Percentiles rank a stretch among this genome's conserved stretches.
Conservation (phyloP, 441 rosid genomes). For the Hura crepitans region DNA sequence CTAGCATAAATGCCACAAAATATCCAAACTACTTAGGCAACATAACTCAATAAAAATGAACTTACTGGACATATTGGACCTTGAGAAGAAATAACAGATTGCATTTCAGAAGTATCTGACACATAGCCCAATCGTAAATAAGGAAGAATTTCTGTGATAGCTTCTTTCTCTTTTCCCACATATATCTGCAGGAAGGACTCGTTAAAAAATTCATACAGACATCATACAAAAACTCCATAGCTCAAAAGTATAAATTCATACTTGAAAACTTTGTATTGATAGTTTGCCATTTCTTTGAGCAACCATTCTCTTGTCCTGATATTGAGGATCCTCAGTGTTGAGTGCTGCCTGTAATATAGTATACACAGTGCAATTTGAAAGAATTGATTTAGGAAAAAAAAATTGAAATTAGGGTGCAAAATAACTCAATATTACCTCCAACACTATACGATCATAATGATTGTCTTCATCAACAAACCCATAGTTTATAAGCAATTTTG, state of each 20-base stretch:
- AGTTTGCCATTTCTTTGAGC: slow-evolving; percentile 92
- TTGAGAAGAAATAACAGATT: slow-evolving; percentile 85
- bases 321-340: slow-evolving; percentile 90
- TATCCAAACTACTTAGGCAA: neutral
- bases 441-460: slow-evolving; percentile 64
- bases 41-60: slow-evolving; percentile 16
- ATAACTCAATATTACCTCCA: slow-evolving; percentile 49
- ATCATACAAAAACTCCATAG: slow-evolving; percentile 13
- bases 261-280: slow-evolving; percentile 69
- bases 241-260: slow-evolving; percentile 31
- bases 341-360: slow-evolving; percentile 64
- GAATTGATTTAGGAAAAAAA: slow-evolving; percentile 15
- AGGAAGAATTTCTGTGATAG: slow-evolving; percentile 81
- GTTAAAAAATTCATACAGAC: slow-evolving; percentile 19
- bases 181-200: slow-evolving; percentile 46
- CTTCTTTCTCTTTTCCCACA: slow-evolving; percentile 85
- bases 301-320: slow-evolving; percentile 91
- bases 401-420: slow-evolving; percentile 16
- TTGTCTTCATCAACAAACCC: slow-evolving; percentile 96
- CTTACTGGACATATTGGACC: slow-evolving; percentile 93
- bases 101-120: slow-evolving; percentile 87
- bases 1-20: neutral
- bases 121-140: slow-evolving; percentile 88
- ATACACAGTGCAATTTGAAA: slow-evolving; percentile 23
- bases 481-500: slow-evolving; percentile 86